phyloP scores from a whole-genome alignment of 2,329 filamentous ascomycete species.

The Thielaviopsis ethacetica region DNA sequence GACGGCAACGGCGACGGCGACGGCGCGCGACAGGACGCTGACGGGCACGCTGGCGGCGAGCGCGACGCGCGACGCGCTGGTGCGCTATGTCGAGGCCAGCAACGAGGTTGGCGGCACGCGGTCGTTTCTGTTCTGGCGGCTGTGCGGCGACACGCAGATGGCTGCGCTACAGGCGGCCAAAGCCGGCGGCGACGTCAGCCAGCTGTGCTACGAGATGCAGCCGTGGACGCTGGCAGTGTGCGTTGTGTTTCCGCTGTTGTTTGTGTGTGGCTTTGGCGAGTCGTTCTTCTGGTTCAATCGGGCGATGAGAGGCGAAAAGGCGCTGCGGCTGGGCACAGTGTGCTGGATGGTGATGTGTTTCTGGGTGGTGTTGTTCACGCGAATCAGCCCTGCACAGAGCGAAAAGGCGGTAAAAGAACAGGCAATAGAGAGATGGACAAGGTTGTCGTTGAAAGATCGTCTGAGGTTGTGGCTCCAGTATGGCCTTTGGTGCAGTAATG shows the following conservation, averaged over 20 bases:
- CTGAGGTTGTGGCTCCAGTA: conserved; percentile 15
- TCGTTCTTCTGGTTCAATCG: conserved; percentile 20
- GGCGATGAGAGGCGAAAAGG: conserved; percentile 18
- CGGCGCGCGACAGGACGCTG: neutral
- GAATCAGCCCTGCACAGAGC: conserved; percentile 18
- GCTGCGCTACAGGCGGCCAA: neutral
- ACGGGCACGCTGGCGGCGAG: neutral
- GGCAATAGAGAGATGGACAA: conserved; percentile 48
- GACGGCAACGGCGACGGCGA: neutral
- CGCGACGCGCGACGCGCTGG: neutral
- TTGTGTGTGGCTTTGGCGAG: conserved; percentile 18
- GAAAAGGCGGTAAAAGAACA: conserved; percentile 10
- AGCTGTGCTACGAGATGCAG: neutral
- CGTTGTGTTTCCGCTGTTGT: conserved; percentile 16
- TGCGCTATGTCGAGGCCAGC: neutral
- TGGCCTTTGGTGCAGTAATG: conserved; percentile 4
- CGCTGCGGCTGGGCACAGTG: conserved; percentile 18
- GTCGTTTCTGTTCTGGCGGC: neutral
- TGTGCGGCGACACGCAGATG: neutral
- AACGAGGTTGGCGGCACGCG: neutral
- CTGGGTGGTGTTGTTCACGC: conserved; percentile 14
- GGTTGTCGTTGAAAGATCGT: conserved; percentile 8
- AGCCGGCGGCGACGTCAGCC: neutral
- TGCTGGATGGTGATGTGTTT: conserved; percentile 17
- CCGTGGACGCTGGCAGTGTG: conserved; percentile 15